These are phyloP conservation scores for Tricholoma saponaceum DNA, from an alignment of 768 basidiomycete genomes.

Conservation along the genomic window DNA sequence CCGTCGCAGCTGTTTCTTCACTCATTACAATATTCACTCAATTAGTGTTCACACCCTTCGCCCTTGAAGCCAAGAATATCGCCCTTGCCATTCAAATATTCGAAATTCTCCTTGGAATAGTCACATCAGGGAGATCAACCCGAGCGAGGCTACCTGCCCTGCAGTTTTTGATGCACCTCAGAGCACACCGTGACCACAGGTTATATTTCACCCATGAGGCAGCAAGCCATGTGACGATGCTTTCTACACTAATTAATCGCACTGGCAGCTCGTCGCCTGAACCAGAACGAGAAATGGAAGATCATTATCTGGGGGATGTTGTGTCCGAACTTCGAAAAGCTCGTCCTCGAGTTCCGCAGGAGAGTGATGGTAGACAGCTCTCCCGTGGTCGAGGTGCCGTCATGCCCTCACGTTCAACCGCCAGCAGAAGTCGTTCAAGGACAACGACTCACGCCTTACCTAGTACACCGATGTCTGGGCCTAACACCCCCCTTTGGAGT, in stretches of 20 bases:
- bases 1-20: constrained; percentile 58
- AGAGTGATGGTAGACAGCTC: constrained; percentile 45
- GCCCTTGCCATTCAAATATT: constrained; percentile 54
- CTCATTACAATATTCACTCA: constrained; percentile 67
- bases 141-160: constrained; percentile 68
- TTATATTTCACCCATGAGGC: constrained; percentile 68
- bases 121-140: constrained; percentile 42
- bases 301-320: constrained; percentile 12
- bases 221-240: constrained; percentile 50
- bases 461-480: constrained; percentile 28
- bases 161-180: constrained; percentile 84
- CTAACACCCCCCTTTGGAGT: constrained; percentile 55
- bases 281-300: constrained; percentile 4
- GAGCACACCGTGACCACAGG: constrained; percentile 87
- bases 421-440: constrained; percentile 63
- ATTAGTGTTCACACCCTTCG: constrained; percentile 64
- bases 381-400: constrained; percentile 49
- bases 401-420: constrained; percentile 37
- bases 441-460: constrained; percentile 29
- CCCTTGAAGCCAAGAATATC: constrained; percentile 42
- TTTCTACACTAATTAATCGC: constrained; percentile 65
- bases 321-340: constrained; percentile 35
- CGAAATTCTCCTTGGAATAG: constrained; percentile 43
- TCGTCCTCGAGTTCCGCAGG: constrained; percentile 45
- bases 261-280: constrained; percentile 18